These are phyloP conservation scores for Xanthoceras sorbifolium DNA, from an alignment of 345 rosid genomes.

Conservation along the genomic window DNA sequence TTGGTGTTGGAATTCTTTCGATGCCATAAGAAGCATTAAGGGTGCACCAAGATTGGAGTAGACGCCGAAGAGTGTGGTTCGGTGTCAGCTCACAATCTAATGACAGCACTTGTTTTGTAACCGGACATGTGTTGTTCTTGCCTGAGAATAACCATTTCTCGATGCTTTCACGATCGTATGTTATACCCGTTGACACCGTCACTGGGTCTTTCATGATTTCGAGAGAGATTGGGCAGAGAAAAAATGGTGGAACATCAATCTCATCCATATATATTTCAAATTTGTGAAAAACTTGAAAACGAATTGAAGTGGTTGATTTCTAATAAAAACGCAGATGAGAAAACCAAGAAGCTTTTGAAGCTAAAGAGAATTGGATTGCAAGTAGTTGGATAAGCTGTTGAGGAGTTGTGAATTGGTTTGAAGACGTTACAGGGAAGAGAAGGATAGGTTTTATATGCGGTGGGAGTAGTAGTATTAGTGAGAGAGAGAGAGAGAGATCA, in stretches of 20 bases:
- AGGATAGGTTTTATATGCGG: constrained; percentile 31
- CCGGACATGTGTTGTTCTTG: constrained; percentile 60
- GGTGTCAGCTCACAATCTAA: constrained; percentile 67
- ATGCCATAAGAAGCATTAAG: constrained; percentile 77
- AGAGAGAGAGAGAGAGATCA: constrained; percentile 12
- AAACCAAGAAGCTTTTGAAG: background rate
- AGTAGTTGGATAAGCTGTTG: constrained; percentile 23
- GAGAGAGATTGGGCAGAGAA: constrained; percentile 73
- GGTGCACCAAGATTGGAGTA: constrained; percentile 93
- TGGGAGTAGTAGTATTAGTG: background rate
- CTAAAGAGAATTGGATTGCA: constrained; percentile 6
- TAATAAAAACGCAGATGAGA: constrained; percentile 19
- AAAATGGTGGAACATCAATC: constrained; percentile 61
- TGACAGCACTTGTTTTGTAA: constrained; percentile 63
- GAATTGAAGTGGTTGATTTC: background rate
- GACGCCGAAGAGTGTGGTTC: constrained; percentile 80
- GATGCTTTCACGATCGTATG: constrained; percentile 68
- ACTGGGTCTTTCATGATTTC: constrained; percentile 82
- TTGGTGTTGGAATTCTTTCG: constrained; percentile 90
- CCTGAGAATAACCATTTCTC: constrained; percentile 63
- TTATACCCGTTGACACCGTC: constrained; percentile 60
- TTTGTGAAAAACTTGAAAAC: background rate
- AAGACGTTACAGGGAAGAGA: constrained; percentile 25
- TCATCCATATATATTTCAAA: constrained; percentile 53
- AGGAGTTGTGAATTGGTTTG: constrained; percentile 44